These are phyloP conservation scores for Coemansia aciculifera DNA, from an alignment of 192 early-diverging fungal genomes.

Conservation along the genomic window DNA sequence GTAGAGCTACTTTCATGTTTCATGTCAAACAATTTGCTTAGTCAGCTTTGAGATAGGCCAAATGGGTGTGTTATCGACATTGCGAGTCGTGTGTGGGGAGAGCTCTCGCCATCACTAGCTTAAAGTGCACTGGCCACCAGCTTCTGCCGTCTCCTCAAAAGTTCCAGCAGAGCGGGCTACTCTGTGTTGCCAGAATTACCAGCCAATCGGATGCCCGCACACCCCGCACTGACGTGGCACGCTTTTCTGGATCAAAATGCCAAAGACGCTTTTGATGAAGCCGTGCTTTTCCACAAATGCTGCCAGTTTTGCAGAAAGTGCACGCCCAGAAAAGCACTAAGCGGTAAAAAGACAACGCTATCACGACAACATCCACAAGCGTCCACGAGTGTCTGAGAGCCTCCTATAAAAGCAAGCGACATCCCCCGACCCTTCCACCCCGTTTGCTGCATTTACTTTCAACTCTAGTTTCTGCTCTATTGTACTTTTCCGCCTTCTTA, in stretches of 20 bases:
- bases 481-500: neutral
- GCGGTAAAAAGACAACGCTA: neutral
- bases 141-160: neutral
- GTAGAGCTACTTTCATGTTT: neutral
- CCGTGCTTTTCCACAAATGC: neutral
- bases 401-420: neutral
- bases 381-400: neutral
- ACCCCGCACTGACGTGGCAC: conserved; percentile 23
- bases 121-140: no score
- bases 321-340: neutral
- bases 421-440: neutral
- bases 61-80: neutral
- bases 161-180: neutral
- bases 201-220: neutral
- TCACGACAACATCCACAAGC: neutral
- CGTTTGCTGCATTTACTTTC: neutral
- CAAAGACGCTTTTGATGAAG: neutral
- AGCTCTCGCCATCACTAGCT: no score
- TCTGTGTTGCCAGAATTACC: neutral
- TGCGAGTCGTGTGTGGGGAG: neutral
- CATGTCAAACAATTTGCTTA: neutral
- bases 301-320: neutral
- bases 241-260: conserved; percentile 3
- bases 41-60: neutral
- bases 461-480: neutral